phyloP scores from a whole-genome alignment of 768 basidiomycete species.

The Dentipellis sp. region DNA sequence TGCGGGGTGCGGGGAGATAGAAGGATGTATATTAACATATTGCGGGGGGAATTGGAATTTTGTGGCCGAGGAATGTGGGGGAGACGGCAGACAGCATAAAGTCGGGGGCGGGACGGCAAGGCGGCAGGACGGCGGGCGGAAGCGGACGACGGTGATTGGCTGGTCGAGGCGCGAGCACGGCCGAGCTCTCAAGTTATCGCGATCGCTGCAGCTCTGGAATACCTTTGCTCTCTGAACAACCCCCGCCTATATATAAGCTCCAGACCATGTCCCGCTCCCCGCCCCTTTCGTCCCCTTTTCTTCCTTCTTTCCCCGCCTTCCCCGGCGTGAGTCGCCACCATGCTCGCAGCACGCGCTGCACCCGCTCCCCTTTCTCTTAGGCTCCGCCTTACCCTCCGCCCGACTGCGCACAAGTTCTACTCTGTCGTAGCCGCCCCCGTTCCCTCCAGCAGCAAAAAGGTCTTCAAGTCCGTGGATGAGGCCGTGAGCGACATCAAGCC shows the following conservation, averaged over 20 bases:
- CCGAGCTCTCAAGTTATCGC: background rate
- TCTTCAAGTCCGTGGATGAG: conserved; percentile 71
- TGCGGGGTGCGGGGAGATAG: background rate
- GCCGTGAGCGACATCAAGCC: conserved; percentile 77
- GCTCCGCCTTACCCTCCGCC: conserved; percentile 12
- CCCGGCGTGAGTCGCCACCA: background rate
- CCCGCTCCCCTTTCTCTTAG: background rate
- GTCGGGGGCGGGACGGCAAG: background rate
- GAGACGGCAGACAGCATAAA: background rate
- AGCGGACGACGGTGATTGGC: background rate
- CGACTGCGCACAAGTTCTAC: conserved; percentile 16
- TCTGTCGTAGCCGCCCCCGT: conserved; percentile 19
- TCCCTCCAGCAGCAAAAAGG: conserved; percentile 36
- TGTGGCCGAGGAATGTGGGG: background rate
- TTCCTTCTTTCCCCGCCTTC: conserved; percentile 3
- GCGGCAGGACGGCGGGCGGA: background rate
- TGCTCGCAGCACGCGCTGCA: conserved; percentile 11
- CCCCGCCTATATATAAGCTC: background rate
- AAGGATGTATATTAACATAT: background rate
- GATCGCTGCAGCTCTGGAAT: background rate
- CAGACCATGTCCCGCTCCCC: background rate
- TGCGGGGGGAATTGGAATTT: background rate
- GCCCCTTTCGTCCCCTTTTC: conserved; percentile 1
- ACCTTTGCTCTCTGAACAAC: background rate
- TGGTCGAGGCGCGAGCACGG: background rate